Percentiles rank a stretch among this genome's conserved stretches.
These are phyloP conservation scores for Hypoxylon sp. DNA, from an alignment of 2,329 filamentous ascomycete species.

Conservation along the genomic window DNA sequence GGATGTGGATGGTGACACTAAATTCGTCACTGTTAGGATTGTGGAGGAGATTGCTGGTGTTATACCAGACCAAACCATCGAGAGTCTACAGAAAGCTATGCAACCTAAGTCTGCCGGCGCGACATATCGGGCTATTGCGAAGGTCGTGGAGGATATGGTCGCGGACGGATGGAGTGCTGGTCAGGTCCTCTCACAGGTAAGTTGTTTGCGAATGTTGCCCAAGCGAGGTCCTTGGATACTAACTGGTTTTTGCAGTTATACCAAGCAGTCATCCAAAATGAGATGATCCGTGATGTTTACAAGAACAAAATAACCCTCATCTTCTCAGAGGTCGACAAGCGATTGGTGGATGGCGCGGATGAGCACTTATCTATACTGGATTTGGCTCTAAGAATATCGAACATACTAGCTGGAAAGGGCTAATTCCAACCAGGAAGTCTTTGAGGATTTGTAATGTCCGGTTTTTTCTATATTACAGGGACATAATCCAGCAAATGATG, in stretches of 20 bases:
- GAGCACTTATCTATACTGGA: constrained; percentile 95
- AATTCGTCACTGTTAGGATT: constrained; percentile 79
- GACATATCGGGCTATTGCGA: constrained; percentile 81
- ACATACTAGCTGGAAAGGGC: constrained; percentile 70
- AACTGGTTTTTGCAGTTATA: constrained; percentile 72
- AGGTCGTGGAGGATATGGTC: constrained; percentile 89
- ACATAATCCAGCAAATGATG: constrained; percentile 12
- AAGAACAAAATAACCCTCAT: constrained; percentile 92
- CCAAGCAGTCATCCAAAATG: constrained; percentile 84
- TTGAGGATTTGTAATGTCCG: constrained; percentile 11
- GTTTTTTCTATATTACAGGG: background rate
- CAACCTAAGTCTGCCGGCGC: constrained; percentile 75
- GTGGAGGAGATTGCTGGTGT: constrained; percentile 97
- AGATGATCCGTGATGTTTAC: constrained; percentile 84
- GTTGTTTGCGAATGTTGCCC: constrained; percentile 40
- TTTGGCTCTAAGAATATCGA: constrained; percentile 83
- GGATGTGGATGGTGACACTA: constrained; percentile 73
- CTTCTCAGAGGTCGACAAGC: constrained; percentile 96
- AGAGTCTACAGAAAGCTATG: constrained; percentile 79
- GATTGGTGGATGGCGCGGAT: constrained; percentile 93
- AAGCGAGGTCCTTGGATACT: constrained; percentile 36
- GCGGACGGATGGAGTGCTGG: constrained; percentile 97
- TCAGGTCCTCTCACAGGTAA: constrained; percentile 85
- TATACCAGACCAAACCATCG: constrained; percentile 82
- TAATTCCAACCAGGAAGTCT: constrained; percentile 23